phyloP scores from a whole-genome alignment of 106 monocot species.

The Cymbidium sinense region DNA sequence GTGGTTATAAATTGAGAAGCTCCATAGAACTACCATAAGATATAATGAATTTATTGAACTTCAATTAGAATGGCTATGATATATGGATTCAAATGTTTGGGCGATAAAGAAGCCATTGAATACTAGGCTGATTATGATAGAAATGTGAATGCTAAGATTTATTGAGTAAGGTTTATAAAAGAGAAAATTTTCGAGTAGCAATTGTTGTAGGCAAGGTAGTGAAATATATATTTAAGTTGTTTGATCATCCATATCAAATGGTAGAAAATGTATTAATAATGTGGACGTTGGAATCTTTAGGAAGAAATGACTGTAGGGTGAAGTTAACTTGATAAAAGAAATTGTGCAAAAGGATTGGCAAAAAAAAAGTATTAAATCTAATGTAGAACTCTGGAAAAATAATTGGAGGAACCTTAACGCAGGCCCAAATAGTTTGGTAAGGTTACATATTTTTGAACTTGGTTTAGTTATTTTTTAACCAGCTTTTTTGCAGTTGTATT shows the following conservation, averaged over 20 bases:
- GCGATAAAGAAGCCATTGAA: too few species aligned
- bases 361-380: not conserved
- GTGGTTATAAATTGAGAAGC: too few species aligned
- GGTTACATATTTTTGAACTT: too few species aligned
- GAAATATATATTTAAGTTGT: not conserved
- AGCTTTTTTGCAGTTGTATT: not conserved
- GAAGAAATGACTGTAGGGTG: not conserved
- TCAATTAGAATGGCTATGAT: too few species aligned
- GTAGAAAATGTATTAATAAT: not conserved
- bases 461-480: not conserved
- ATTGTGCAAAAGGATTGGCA: not conserved
- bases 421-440: not conserved
- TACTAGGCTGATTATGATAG: too few species aligned
- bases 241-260: not conserved
- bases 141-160: too few species aligned
- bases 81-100: too few species aligned
- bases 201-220: not conserved
- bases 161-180: too few species aligned
- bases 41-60: too few species aligned
- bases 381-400: not conserved
- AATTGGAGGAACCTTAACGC: not conserved
- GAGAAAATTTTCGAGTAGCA: too few species aligned
- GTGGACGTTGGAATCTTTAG: not conserved
- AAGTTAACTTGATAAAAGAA: not conserved
- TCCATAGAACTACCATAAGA: too few species aligned